phyloP scores from a whole-genome alignment of 139 green algal genomes.

The Choricystis sp. region DNA sequence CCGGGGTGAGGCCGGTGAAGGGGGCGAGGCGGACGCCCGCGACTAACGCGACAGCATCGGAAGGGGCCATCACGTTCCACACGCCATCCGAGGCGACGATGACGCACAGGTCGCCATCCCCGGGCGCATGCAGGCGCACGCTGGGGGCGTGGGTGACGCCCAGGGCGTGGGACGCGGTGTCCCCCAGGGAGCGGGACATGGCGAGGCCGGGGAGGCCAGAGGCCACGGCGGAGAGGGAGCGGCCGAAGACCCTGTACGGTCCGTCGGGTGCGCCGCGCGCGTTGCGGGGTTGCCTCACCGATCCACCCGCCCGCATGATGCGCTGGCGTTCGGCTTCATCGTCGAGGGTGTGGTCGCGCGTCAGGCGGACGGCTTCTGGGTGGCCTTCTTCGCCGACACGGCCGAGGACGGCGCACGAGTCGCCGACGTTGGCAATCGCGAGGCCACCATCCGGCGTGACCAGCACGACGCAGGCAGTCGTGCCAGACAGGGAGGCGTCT shows the following conservation, averaged over 20 bases:
- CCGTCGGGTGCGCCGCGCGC: slow-evolving; percentile 7
- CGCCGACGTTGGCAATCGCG: slow-evolving; percentile 13
- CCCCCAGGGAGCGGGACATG: slow-evolving; percentile 34
- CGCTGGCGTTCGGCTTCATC: slow-evolving; percentile 15
- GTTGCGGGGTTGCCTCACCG: slow-evolving; percentile 11
- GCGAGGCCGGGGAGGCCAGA: slow-evolving; percentile 14
- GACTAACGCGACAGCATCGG: slow-evolving; percentile 28
- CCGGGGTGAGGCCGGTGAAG: slow-evolving; percentile 14
- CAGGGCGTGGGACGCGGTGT: slow-evolving; percentile 15
- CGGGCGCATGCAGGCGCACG: slow-evolving; percentile 8
- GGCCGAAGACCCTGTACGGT: slow-evolving; percentile 11
- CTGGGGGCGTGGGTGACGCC: slow-evolving; percentile 10
- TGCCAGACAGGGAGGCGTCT: slow-evolving; percentile 11
- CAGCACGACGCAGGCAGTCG: slow-evolving; percentile 22
- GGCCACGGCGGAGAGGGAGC: background rate
- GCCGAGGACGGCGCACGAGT: slow-evolving; percentile 18
- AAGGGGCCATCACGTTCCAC: slow-evolving; percentile 42
- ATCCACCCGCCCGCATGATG: slow-evolving; percentile 15
- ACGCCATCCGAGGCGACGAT: slow-evolving; percentile 48
- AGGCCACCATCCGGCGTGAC: slow-evolving; percentile 5
- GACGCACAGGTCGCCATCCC: slow-evolving; percentile 27
- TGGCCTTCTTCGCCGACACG: background rate
- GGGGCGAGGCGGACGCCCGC: background rate
- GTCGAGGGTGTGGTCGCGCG: slow-evolving; percentile 29
- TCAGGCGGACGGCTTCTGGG: slow-evolving; percentile 20